A percentile compares a stretch with the other conserved stretches of the same genome.
phyloP scores from a whole-genome alignment of 495 filamentous ascomycete genomes.

The Hyaloscypha hepaticicola region DNA sequence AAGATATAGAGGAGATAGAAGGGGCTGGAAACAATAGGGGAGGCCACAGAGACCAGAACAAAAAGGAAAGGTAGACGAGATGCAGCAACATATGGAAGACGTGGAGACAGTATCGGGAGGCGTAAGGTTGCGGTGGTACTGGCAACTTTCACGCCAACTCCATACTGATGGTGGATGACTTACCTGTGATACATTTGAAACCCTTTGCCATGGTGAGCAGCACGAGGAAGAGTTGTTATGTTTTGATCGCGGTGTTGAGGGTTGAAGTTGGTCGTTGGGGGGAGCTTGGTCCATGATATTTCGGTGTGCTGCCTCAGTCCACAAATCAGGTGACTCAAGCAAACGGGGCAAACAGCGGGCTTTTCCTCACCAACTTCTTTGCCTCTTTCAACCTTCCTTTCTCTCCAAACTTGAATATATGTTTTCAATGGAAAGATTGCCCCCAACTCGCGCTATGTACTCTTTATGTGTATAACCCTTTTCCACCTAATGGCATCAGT shows the following conservation, averaged over 20 bases:
- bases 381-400: no score
- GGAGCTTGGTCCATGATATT: conserved; percentile 8
- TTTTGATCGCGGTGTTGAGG: conserved; percentile 15
- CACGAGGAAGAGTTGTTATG: conserved; percentile 24
- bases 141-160: conserved; percentile 23
- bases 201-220: not conserved
- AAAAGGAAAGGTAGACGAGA: conserved; percentile 6
- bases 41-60: not conserved
- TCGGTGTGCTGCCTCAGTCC: conserved; percentile 3
- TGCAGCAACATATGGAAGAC: conserved; percentile 15
- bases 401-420: no score
- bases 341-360: not conserved
- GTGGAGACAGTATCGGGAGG: not conserved
- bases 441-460: no score
- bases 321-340: conserved; percentile 1
- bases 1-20: conserved; percentile 1
- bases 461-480: no score
- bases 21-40: not conserved
- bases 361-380: not conserved
- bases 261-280: conserved; percentile 21
- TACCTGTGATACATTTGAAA: conserved; percentile 14
- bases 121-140: conserved; percentile 9
- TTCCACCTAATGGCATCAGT: no score
- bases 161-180: conserved; percentile 16
- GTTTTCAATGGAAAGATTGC: no score